Evolutionary conservation across 1,284 basidiomycete species (phyloP).

Genomic region (Ceratobasidium theobromae): DNA sequence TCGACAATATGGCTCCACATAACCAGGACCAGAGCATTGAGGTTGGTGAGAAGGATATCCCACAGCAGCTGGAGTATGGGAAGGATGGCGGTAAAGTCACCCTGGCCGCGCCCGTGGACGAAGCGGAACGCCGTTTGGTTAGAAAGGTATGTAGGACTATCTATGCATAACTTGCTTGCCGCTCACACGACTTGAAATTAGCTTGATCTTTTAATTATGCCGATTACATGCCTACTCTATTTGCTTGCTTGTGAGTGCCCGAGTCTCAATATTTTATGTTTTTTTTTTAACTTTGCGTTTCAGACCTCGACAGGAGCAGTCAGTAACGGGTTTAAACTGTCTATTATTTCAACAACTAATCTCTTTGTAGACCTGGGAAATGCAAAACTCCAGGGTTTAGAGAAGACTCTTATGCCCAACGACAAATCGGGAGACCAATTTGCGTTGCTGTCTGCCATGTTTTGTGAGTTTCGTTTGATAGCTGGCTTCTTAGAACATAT

Average conservation of each 20-base stretch:
- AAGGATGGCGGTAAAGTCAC: conserved; percentile 22
- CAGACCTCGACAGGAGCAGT: conserved; percentile 30
- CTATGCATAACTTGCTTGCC: not conserved
- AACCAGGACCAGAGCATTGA: conserved; percentile 3
- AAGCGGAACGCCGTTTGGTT: conserved; percentile 16
- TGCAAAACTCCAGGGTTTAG: conserved; percentile 21
- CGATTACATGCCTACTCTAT: conserved; percentile 21
- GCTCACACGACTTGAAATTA: not conserved
- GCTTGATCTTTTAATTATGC: conserved; percentile 27
- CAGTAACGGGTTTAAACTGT: not conserved
- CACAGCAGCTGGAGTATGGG: conserved; percentile 12
- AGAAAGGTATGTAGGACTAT: not conserved
- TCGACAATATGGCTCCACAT: not conserved
- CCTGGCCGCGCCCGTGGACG: conserved; percentile 24
- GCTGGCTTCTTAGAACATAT: not conserved
- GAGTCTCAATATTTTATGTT: not conserved
- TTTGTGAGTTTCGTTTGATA: not conserved
- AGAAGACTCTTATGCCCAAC: conserved; percentile 23
- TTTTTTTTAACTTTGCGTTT: not conserved
- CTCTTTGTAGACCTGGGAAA: conserved; percentile 14
- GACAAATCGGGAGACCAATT: conserved; percentile 28
- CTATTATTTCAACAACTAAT: not conserved
- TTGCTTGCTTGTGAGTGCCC: conserved; percentile 15
- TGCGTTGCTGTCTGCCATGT: conserved; percentile 28
- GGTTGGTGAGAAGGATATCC: conserved; percentile 19